Percentiles rank a stretch among this genome's conserved stretches.
Conservation (phyloP, 305 asterid species). For the Fraxinus sp. region DNA sequence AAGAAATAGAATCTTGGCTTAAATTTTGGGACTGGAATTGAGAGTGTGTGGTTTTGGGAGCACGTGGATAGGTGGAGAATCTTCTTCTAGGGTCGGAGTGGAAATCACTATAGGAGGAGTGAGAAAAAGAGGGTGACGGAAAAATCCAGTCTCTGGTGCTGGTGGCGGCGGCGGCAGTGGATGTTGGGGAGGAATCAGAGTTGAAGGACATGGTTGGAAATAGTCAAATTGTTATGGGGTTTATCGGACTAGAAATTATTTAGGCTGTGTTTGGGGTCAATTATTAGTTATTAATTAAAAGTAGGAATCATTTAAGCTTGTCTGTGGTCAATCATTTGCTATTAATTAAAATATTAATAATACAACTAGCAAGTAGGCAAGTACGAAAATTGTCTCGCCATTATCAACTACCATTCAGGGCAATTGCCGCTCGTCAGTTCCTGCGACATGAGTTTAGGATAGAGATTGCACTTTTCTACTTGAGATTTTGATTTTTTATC, state of each 20-base stretch:
- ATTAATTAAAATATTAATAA: too few relatives aligned
- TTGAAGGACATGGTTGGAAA: slow-evolving; percentile 38
- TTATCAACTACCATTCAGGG: not conserved
- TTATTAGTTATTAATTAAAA: not conserved
- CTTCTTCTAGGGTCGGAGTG: slow-evolving; percentile 49
- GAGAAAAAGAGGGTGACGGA: slow-evolving; percentile 60
- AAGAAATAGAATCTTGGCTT: slow-evolving; percentile 19
- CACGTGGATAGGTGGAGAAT: slow-evolving; percentile 46
- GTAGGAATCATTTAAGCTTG: too few relatives aligned
- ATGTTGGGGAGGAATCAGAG: slow-evolving; percentile 34
- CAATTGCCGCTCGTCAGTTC: not conserved
- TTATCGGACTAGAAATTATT: not conserved
- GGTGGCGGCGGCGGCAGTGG: slow-evolving; percentile 25
- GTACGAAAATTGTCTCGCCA: not conserved
- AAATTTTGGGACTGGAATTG: slow-evolving; percentile 11
- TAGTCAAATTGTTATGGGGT: not conserved
- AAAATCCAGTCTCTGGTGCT: slow-evolving; percentile 70
- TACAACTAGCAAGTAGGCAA: too few relatives aligned
- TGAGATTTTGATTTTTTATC: not conserved
- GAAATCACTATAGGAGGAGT: slow-evolving; percentile 37
- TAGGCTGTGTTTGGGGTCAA: not conserved
- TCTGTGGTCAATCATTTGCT: not conserved
- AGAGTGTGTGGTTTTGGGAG: slow-evolving; percentile 20
- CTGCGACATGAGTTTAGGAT: not conserved
- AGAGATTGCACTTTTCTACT: not conserved